phyloP scores from a whole-genome alignment of 345 rosid genomes.

The Salix koriyanagi region DNA sequence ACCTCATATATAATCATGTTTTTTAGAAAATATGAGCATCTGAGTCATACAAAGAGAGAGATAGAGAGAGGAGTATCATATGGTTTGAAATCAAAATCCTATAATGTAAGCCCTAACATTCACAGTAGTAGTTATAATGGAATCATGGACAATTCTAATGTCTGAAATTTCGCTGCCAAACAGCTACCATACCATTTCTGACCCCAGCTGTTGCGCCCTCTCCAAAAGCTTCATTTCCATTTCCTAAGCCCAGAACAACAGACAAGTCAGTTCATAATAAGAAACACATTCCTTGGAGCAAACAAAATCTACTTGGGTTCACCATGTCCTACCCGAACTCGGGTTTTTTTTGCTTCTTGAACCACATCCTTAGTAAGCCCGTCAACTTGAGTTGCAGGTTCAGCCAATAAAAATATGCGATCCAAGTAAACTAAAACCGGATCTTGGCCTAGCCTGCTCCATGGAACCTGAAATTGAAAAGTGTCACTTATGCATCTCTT shows the following conservation, averaged over 20 bases:
- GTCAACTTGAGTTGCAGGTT: conserved; percentile 80
- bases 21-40: too few relatives aligned
- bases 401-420: conserved; percentile 79
- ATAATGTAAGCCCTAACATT: too few relatives aligned
- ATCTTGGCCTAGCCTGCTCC: conserved; percentile 99
- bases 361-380: conserved; percentile 76
- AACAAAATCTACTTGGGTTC: conserved; percentile 15
- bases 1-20: too few relatives aligned
- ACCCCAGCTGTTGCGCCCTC: conserved; percentile 50
- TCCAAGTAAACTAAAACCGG: conserved; percentile 88
- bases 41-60: too few relatives aligned
- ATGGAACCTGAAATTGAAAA: conserved; percentile 67
- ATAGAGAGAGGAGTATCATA: too few relatives aligned
- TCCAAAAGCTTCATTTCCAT: conserved; percentile 83
- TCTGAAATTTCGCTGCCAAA: not conserved
- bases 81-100: too few relatives aligned
- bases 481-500: not conserved
- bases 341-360: conserved; percentile 80
- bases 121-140: too few relatives aligned
- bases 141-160: too few relatives aligned
- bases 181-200: conserved; percentile 64
- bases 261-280: conserved; percentile 14
- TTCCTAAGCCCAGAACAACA: conserved; percentile 47
- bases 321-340: conserved; percentile 64
- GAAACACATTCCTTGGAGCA: conserved; percentile 3